Evolutionary conservation across 768 basidiomycete species (phyloP).

Genomic region (Leccinum truebloodii): DNA sequence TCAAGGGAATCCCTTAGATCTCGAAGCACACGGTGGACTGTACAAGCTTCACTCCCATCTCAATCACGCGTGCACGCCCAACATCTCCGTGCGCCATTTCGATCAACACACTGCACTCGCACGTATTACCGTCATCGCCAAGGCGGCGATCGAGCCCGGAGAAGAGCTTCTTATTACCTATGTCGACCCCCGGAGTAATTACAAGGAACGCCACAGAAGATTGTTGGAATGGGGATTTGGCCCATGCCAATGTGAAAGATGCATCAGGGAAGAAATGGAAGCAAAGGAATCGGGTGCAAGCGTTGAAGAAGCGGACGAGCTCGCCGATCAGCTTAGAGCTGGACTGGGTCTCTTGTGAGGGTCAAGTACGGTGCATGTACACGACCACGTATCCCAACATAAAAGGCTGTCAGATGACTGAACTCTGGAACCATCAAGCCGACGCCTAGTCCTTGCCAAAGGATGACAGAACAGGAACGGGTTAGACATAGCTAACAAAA

Average conservation of each 20-base stretch:
- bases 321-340: slow-evolving; percentile 63
- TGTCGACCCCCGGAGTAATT: slow-evolving; percentile 56
- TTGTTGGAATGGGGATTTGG: slow-evolving; percentile 78
- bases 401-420: background rate
- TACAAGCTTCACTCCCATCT: slow-evolving; percentile 86
- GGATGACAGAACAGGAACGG: background rate
- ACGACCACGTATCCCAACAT: background rate
- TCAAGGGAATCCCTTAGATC: slow-evolving; percentile 42
- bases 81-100: slow-evolving; percentile 75
- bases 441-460: background rate
- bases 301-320: slow-evolving; percentile 37
- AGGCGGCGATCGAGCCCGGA: slow-evolving; percentile 58
- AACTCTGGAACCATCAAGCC: background rate
- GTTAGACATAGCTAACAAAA: background rate
- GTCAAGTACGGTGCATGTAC: background rate
- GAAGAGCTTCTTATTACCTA: slow-evolving; percentile 82
- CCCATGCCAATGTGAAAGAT: slow-evolving; percentile 66
- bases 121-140: slow-evolving; percentile 76
- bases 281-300: slow-evolving; percentile 12
- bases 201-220: slow-evolving; percentile 47
- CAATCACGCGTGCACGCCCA: slow-evolving; percentile 84
- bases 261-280: slow-evolving; percentile 55
- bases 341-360: slow-evolving; percentile 54
- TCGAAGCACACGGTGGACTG: slow-evolving; percentile 85
- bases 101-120: slow-evolving; percentile 68